phyloP scores from a whole-genome alignment of 345 rosid species.

The Aegle marmelos region DNA sequence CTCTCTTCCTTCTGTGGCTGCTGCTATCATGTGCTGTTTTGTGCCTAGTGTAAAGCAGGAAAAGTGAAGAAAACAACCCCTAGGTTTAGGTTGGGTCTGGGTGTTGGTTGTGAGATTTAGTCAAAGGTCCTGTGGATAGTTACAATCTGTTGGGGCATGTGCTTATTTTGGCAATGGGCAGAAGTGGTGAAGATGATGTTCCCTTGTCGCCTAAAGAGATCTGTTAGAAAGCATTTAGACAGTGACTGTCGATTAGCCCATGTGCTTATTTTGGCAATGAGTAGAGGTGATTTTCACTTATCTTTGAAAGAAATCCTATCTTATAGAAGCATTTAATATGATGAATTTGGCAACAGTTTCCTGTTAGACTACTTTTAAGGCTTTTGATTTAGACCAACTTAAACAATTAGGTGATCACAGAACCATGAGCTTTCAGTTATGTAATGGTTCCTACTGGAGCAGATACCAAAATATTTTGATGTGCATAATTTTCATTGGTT shows the following conservation, averaged over 20 bases:
- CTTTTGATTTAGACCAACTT: neutral
- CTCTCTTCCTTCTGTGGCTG: too few relatives aligned
- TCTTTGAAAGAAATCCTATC: neutral
- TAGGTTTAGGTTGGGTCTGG: too few relatives aligned
- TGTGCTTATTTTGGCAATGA: neutral
- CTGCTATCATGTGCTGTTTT: too few relatives aligned
- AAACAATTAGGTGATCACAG: neutral
- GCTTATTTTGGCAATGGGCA: neutral
- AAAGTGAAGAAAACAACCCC: too few relatives aligned
- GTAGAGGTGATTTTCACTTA: neutral
- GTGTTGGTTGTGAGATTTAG: too few relatives aligned
- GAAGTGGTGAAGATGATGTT: too few relatives aligned
- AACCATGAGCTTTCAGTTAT: neutral
- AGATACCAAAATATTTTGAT: neutral
- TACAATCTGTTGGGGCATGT: neutral
- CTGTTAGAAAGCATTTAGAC: too few relatives aligned
- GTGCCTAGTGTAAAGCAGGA: too few relatives aligned
- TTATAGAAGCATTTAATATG: neutral
- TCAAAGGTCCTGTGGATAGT: neutral
- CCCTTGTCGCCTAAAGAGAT: too few relatives aligned
- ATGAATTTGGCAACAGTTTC: neutral
- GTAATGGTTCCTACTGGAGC: neutral
- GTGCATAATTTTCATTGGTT: neutral
- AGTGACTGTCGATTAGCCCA: neutral
- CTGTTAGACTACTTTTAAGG: neutral